Conservation (phyloP, 306 rosid species). For the Clitoria ternatea region DNA sequence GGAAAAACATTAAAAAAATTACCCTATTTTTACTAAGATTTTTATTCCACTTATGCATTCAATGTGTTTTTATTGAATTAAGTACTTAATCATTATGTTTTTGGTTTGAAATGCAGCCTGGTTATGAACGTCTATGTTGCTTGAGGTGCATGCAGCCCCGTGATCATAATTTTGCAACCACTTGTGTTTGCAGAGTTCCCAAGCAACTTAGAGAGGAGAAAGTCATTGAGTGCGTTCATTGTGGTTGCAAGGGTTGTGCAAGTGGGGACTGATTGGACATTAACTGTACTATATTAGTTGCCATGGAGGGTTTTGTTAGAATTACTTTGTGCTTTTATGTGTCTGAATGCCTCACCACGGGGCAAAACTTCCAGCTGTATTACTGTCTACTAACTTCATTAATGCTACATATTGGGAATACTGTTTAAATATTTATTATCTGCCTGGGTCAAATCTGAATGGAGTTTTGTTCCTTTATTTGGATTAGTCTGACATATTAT, state of each 20-base stretch:
- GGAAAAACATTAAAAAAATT: not conserved
- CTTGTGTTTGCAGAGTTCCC: conserved; percentile 90
- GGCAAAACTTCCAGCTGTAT: conserved; percentile 5
- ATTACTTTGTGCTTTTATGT: not conserved
- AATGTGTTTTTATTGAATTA: not conserved
- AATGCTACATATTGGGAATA: not conserved
- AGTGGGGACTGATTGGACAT: conserved; percentile 61
- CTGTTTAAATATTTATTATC: not conserved
- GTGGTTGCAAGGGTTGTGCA: conserved; percentile 92
- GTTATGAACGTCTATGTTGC: conserved; percentile 88
- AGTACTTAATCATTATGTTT: not conserved
- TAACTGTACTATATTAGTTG: not conserved
- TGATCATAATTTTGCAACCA: conserved; percentile 85
- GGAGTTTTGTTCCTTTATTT: not conserved
- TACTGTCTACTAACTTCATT: not conserved
- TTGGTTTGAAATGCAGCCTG: conserved; percentile 54
- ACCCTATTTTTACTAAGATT: too few relatives aligned
- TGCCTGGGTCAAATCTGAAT: too few relatives aligned
- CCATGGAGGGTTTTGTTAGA: conserved; percentile 7
- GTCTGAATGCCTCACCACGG: not conserved
- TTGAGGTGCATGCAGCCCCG: conserved; percentile 89
- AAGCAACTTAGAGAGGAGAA: conserved; percentile 86
- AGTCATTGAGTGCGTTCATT: conserved; percentile 84
- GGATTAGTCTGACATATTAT: not conserved
- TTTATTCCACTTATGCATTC: not conserved